Percentiles rank a stretch among this genome's conserved stretches.
Evolutionary conservation across 805 yeast genomes (phyloP).

Genomic region (Barnettozyma pratensis): DNA sequence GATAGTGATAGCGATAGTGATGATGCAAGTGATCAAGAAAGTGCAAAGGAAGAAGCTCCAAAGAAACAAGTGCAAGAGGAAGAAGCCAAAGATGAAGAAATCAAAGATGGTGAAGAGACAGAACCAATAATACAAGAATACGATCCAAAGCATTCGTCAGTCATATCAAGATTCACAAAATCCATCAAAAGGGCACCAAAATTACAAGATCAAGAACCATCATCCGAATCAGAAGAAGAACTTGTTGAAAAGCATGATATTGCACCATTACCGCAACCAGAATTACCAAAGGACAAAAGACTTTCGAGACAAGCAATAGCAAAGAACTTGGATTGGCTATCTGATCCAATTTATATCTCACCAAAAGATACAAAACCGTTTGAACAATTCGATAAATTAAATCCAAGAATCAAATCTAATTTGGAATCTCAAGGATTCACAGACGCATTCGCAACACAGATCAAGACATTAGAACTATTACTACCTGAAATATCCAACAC

Average conservation of each 20-base stretch:
- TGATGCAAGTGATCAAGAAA: conserved; percentile 7
- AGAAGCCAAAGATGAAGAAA: conserved; percentile 3
- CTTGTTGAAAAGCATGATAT: conserved; percentile 36
- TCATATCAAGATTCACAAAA: conserved; percentile 49
- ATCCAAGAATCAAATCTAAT: conserved; percentile 40
- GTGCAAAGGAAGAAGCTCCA: not conserved
- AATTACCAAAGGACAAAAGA: conserved; percentile 47
- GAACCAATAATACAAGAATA: conserved; percentile 21
- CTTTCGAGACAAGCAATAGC: conserved; percentile 31
- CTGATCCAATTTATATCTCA: conserved; percentile 53
- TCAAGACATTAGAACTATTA: conserved; percentile 53
- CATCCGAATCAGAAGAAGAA: conserved; percentile 20
- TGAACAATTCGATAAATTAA: conserved; percentile 39
- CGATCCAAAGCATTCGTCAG: conserved; percentile 41
- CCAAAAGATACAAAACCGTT: conserved; percentile 46
- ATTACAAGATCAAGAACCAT: not conserved
- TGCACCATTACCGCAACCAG: conserved; percentile 85
- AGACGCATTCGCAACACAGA: conserved; percentile 74
- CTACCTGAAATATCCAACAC: conserved; percentile 36
- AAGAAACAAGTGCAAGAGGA: too few species aligned
- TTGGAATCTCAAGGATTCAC: conserved; percentile 41
- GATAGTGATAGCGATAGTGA: not conserved
- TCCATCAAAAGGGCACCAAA: conserved; percentile 26
- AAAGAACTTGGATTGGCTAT: conserved; percentile 57
- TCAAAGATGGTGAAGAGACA: conserved; percentile 9